A percentile compares a stretch with the other conserved stretches of the same genome.
Conservation (phyloP, 495 filamentous ascomycete species). For the Aspergillus carlsbadensis region DNA sequence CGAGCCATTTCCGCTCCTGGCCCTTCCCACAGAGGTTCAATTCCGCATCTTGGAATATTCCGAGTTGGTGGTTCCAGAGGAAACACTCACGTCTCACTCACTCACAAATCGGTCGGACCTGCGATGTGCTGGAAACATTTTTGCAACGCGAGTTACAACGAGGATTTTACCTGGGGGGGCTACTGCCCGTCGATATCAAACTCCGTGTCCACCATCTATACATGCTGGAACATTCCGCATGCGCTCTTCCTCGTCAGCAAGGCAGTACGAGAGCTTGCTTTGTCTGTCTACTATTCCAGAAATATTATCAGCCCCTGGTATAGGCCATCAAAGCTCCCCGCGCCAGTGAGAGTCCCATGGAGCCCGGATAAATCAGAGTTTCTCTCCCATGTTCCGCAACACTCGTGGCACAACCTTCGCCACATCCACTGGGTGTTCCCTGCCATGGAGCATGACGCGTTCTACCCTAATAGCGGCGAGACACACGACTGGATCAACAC, state of each 20-base stretch:
- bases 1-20: background rate
- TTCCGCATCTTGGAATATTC: background rate
- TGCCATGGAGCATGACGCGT: background rate
- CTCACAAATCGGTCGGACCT: background rate
- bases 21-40: conserved; percentile 10
- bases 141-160: background rate
- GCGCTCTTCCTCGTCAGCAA: background rate
- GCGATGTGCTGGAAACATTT: background rate
- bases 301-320: background rate
- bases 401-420: background rate
- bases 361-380: background rate
- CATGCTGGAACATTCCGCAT: background rate
- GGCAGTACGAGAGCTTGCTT: background rate
- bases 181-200: conserved; percentile 5
- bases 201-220: background rate
- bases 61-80: background rate
- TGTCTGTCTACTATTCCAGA: background rate
- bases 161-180: no score
- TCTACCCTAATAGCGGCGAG: background rate
- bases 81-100: background rate
- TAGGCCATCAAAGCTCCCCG: background rate
- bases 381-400: background rate
- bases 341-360: background rate
- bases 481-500: background rate
- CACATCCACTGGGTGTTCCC: background rate